phyloP scores from a whole-genome alignment of 768 basidiomycete genomes.

The Podaxis sp. region DNA sequence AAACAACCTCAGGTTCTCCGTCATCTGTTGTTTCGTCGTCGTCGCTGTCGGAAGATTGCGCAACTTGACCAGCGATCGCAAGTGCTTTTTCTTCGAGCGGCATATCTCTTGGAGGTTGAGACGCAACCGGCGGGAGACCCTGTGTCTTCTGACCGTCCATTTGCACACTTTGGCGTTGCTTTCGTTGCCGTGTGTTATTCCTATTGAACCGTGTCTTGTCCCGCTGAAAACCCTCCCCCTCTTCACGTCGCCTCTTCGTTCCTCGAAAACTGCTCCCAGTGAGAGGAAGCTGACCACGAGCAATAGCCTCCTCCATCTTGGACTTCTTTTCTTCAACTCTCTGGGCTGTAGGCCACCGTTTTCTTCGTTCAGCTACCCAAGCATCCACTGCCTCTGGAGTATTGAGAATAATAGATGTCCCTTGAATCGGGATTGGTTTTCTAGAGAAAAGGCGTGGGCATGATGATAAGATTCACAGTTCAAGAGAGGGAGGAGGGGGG shows the following conservation, averaged over 20 bases:
- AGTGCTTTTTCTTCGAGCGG: background rate
- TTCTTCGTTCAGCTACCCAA: constrained; percentile 89
- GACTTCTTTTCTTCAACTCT: constrained; percentile 78
- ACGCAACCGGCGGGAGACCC: background rate
- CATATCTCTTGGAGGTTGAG: background rate
- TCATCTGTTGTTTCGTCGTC: constrained; percentile 31
- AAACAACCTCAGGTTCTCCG: constrained; percentile 50
- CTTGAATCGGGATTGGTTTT: constrained; percentile 71
- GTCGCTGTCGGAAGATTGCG: constrained; percentile 18
- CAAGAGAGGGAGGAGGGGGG: background rate
- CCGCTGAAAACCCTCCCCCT: constrained; percentile 16
- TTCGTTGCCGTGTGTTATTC: background rate
- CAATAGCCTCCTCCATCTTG: constrained; percentile 72
- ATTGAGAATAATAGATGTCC: constrained; percentile 73
- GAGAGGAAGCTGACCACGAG: constrained; percentile 68
- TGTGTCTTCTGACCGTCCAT: background rate
- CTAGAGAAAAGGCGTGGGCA: constrained; percentile 27
- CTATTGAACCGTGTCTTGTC: background rate
- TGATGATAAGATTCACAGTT: background rate
- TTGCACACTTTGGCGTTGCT: background rate
- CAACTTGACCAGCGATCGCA: background rate
- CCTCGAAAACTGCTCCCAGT: constrained; percentile 37
- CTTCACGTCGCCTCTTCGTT: constrained; percentile 37
- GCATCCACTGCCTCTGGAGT: constrained; percentile 76
- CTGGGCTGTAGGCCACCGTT: constrained; percentile 71